phyloP scores from a whole-genome alignment of 2,329 filamentous ascomycete species.

The Penicillium sp. region DNA sequence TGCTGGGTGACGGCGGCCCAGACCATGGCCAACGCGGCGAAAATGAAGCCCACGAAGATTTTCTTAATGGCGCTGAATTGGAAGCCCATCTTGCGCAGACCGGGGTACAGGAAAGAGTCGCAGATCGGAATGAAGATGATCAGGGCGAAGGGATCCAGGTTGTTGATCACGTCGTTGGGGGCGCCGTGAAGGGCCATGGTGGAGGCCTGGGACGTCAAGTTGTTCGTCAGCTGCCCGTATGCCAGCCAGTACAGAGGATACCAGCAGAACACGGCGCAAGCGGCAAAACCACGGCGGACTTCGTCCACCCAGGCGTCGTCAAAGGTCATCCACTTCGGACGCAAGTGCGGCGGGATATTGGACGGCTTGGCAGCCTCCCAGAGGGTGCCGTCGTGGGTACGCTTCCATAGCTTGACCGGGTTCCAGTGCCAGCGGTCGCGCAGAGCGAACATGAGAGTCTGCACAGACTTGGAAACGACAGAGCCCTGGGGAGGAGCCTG shows the following conservation, averaged over 20 bases:
- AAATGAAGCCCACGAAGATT: slow-evolving; percentile 51
- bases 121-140: slow-evolving; percentile 55
- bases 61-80: slow-evolving; percentile 55
- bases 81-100: slow-evolving; percentile 46
- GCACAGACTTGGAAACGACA: slow-evolving; percentile 64
- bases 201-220: slow-evolving; percentile 56
- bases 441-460: slow-evolving; percentile 59
- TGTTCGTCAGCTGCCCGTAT: slow-evolving; percentile 55
- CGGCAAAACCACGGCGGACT: slow-evolving; percentile 65
- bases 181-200: slow-evolving; percentile 53
- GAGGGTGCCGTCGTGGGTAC: slow-evolving; percentile 17
- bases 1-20: slow-evolving; percentile 50
- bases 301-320: slow-evolving; percentile 82
- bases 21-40: slow-evolving; percentile 51
- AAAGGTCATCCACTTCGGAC: slow-evolving; percentile 45
- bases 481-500: slow-evolving; percentile 68
- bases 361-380: slow-evolving; percentile 14
- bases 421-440: slow-evolving; percentile 63
- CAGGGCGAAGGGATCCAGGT: slow-evolving; percentile 54
- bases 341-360: slow-evolving; percentile 10
- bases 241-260: slow-evolving; percentile 37
- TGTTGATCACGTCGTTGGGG: slow-evolving; percentile 57
- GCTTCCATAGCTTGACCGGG: slow-evolving; percentile 44
- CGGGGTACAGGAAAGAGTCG: slow-evolving; percentile 52
- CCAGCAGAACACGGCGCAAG: slow-evolving; percentile 66